Conservation (phyloP, 1,284 basidiomycete species). For the Tranzscheliella williamsii region DNA sequence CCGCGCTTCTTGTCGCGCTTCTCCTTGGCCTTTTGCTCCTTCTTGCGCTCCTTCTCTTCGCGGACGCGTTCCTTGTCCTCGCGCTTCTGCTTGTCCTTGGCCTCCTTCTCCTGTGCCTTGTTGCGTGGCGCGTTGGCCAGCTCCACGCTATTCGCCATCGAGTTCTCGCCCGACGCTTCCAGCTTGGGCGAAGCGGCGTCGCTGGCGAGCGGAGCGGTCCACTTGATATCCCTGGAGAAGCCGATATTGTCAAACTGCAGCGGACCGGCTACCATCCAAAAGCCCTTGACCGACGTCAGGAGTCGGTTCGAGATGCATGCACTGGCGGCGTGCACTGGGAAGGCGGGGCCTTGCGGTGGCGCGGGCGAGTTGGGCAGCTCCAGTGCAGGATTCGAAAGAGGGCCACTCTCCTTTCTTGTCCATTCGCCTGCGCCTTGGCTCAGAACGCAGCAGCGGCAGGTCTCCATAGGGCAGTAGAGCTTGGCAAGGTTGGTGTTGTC, state of each 20-base stretch:
- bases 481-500: conserved; percentile 44
- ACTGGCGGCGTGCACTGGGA: conserved; percentile 17
- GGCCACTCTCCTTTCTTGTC: conserved; percentile 51
- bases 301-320: conserved; percentile 11
- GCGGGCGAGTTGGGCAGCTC: conserved; percentile 38
- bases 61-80: conserved; percentile 23
- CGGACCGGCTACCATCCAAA: conserved; percentile 51
- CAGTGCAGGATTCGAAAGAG: conserved; percentile 35
- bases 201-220: conserved; percentile 26
- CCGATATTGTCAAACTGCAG: conserved; percentile 58
- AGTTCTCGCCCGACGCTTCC: neutral
- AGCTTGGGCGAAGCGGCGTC: conserved; percentile 3
- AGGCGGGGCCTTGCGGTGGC: conserved; percentile 31
- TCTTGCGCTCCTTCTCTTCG: conserved; percentile 16
- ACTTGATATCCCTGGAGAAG: conserved; percentile 52
- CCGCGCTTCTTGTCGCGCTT: conserved; percentile 8
- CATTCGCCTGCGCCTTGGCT: conserved; percentile 44
- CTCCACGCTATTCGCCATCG: conserved; percentile 6
- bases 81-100: conserved; percentile 13
- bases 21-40: conserved; percentile 9
- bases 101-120: conserved; percentile 28
- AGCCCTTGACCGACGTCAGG: conserved; percentile 36
- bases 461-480: conserved; percentile 55
- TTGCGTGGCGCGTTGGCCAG: conserved; percentile 1
- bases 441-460: conserved; percentile 51